phyloP scores from a whole-genome alignment of 495 filamentous ascomycete species.

The Penicillium egyptiacum region DNA sequence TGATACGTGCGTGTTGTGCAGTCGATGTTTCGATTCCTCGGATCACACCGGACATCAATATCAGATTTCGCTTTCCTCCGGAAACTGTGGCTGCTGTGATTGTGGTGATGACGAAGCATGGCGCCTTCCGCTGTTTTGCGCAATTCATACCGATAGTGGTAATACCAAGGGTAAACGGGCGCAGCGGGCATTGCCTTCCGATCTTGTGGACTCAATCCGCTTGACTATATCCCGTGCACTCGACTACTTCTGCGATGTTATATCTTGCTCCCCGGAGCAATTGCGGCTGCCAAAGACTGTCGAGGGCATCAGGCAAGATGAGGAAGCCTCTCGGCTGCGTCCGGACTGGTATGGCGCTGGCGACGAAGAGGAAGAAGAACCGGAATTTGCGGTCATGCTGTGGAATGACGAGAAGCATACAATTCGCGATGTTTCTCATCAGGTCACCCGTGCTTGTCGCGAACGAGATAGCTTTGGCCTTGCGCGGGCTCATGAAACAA shows the following conservation, averaged over 20 bases:
- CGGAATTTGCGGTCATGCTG: slow-evolving; percentile 82
- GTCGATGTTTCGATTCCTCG: slow-evolving; percentile 90
- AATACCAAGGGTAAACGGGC: slow-evolving; percentile 60
- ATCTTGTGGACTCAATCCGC: slow-evolving; percentile 70
- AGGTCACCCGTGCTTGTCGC: slow-evolving; percentile 87
- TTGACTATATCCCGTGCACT: slow-evolving; percentile 82
- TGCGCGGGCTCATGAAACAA: slow-evolving; percentile 78
- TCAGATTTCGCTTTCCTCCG: slow-evolving; percentile 76
- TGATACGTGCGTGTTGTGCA: slow-evolving; percentile 83
- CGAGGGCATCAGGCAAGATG: slow-evolving; percentile 76
- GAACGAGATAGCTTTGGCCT: slow-evolving; percentile 65
- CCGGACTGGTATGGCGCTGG: slow-evolving; percentile 70
- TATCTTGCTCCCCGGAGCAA: slow-evolving; percentile 96
- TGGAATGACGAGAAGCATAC: slow-evolving; percentile 99
- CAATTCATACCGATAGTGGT: slow-evolving; percentile 75
- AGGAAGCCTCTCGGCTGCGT: slow-evolving; percentile 71
- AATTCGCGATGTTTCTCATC: slow-evolving; percentile 81
- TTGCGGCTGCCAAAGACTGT: slow-evolving; percentile 80
- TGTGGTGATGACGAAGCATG: slow-evolving; percentile 95
- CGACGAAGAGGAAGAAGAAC: slow-evolving; percentile 52
- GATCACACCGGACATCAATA: slow-evolving; percentile 95
- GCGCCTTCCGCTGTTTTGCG: slow-evolving; percentile 82
- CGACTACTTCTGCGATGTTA: slow-evolving; percentile 95
- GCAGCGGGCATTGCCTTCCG: slow-evolving; percentile 60
- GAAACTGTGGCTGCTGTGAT: slow-evolving; percentile 94